Conservation (phyloP, 371 early-diverging fungal genomes). For the Massospora cicadina region DNA sequence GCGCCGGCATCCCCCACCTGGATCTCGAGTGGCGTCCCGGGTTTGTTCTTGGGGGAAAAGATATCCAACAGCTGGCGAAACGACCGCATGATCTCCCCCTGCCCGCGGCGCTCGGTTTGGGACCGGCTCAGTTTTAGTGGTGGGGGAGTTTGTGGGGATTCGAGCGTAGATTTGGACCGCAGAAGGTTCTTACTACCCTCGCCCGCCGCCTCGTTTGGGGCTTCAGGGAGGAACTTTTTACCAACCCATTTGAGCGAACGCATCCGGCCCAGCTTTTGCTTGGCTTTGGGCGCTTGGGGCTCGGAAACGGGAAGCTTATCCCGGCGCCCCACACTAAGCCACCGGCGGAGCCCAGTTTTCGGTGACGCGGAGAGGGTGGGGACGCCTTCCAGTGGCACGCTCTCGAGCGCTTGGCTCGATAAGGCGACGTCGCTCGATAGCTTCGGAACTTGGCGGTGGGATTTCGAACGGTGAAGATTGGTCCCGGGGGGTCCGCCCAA, state of each 20-base stretch:
- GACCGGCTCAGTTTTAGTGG: neutral
- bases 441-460: neutral
- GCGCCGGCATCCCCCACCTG: neutral
- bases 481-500: neutral
- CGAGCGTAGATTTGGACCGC: neutral
- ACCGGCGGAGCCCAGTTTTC: neutral
- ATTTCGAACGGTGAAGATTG: neutral
- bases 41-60: neutral
- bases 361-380: neutral
- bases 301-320: neutral
- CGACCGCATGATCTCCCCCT: neutral
- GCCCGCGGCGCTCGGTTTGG: neutral
- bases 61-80: conserved; percentile 5
- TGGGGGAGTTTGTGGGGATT: neutral
- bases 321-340: neutral
- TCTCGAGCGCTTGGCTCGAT: neutral
- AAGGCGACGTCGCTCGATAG: neutral
- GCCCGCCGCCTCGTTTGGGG: neutral
- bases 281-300: neutral
- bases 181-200: neutral
- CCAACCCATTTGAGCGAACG: neutral
- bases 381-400: neutral
- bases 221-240: conserved; percentile 1
- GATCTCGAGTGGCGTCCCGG: neutral
- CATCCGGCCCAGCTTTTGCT: neutral